A percentile compares a stretch with the other conserved stretches of the same genome.
These are phyloP conservation scores for Ustilago lituana DNA, from an alignment of 1,284 basidiomycete species.

Conservation along the genomic window DNA sequence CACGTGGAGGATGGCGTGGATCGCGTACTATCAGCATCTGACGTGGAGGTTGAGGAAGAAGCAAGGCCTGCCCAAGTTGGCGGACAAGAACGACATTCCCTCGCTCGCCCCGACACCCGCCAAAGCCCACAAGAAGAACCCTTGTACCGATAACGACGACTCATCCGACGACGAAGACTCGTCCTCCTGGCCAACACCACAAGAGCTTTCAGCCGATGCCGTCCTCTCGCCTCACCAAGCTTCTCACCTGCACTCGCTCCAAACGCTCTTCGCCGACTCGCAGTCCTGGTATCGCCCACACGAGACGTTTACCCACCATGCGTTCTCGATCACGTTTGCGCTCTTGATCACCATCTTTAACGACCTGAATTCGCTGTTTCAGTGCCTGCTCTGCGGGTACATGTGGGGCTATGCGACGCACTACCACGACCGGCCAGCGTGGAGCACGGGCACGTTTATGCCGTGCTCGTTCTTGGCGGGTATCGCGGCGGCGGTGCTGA, in stretches of 20 bases:
- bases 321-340: conserved; percentile 73
- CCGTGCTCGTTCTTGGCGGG: conserved; percentile 80
- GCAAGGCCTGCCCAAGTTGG: conserved; percentile 31
- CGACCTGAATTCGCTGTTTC: conserved; percentile 83
- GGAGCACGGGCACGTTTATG: conserved; percentile 76
- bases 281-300: conserved; percentile 81
- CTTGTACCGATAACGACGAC: conserved; percentile 17
- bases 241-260: conserved; percentile 20
- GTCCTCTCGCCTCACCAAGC: conserved; percentile 38
- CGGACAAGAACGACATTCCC: conserved; percentile 42
- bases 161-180: conserved; percentile 28
- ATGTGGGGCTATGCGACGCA: conserved; percentile 67
- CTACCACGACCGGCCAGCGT: conserved; percentile 68
- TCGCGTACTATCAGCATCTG: conserved; percentile 72
- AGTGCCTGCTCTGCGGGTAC: conserved; percentile 66
- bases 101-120: conserved; percentile 71
- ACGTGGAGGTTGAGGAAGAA: conserved; percentile 35
- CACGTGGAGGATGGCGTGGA: conserved; percentile 77
- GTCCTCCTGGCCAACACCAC: not conserved
- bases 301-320: conserved; percentile 82
- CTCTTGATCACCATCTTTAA: conserved; percentile 71
- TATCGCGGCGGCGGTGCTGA: conserved; percentile 78
- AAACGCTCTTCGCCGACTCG: conserved; percentile 36
- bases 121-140: conserved; percentile 66
- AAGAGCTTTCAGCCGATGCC: conserved; percentile 8